Percentiles rank a stretch among this genome's conserved stretches.
phyloP scores from a whole-genome alignment of 2,329 filamentous ascomycete genomes.

The Colletotrichum simmondsii region DNA sequence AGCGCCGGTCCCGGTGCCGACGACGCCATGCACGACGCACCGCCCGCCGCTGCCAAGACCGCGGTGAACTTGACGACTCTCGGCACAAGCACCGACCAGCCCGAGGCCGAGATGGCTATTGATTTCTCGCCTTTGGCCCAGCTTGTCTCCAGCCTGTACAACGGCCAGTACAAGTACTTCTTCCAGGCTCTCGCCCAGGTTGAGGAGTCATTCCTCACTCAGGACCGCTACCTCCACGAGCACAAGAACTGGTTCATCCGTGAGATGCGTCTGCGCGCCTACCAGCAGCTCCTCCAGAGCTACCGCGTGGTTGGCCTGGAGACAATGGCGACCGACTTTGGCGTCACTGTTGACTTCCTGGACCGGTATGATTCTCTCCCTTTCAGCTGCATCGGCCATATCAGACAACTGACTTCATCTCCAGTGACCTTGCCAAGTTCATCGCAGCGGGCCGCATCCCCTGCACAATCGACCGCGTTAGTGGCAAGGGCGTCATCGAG shows the following conservation, averaged over 20 bases:
- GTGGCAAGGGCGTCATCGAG: slow-evolving; percentile 96
- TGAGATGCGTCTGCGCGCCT: slow-evolving; percentile 96
- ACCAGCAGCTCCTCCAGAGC: slow-evolving; percentile 96
- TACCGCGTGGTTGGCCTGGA: slow-evolving; percentile 97
- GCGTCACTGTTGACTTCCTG: slow-evolving; percentile 94
- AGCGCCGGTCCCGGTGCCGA: slow-evolving; percentile 86
- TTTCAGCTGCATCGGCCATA: not conserved
- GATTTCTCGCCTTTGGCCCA: slow-evolving; percentile 91
- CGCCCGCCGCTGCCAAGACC: slow-evolving; percentile 61
- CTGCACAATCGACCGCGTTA: slow-evolving; percentile 97
- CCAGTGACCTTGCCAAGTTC: slow-evolving; percentile 93
- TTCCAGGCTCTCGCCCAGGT: slow-evolving; percentile 90
- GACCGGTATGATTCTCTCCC: slow-evolving; percentile 75
- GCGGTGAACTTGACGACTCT: slow-evolving; percentile 91
- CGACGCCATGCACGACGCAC: slow-evolving; percentile 74
- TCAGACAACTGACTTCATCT: slow-evolving; percentile 1
- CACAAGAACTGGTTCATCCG: slow-evolving; percentile 98
- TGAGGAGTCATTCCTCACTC: slow-evolving; percentile 92
- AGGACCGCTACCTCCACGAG: slow-evolving; percentile 95
- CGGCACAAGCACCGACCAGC: slow-evolving; percentile 74
- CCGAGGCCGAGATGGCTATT: slow-evolving; percentile 82
- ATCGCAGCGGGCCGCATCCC: slow-evolving; percentile 94
- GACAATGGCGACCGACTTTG: slow-evolving; percentile 98
- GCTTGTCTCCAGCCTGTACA: slow-evolving; percentile 92
- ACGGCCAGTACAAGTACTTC: slow-evolving; percentile 92